phyloP scores from a whole-genome alignment of 2,329 filamentous ascomycete species.

The Eutypella sp. region DNA sequence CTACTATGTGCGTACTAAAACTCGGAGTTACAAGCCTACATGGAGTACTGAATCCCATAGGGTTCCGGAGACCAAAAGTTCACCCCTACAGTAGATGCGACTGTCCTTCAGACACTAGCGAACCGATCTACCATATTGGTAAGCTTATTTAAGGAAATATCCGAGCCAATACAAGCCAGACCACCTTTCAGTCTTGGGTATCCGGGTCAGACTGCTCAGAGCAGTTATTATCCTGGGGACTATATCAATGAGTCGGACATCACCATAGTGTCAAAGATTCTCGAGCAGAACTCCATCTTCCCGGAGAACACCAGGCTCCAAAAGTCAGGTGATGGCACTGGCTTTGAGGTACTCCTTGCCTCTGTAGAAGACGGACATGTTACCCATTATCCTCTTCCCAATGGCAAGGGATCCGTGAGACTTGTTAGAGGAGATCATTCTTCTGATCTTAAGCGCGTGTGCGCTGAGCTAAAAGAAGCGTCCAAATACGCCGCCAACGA shows the following conservation, averaged over 20 bases:
- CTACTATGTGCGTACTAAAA: conserved; percentile 40
- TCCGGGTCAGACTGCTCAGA: conserved; percentile 45
- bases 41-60: conserved; percentile 13
- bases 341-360: conserved; percentile 43
- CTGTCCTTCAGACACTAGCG: conserved; percentile 38
- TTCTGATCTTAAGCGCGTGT: conserved; percentile 45
- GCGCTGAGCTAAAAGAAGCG: conserved; percentile 41
- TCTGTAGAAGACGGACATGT: conserved; percentile 18
- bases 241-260: conserved; percentile 49
- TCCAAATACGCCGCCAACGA: conserved; percentile 46
- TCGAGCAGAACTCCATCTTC: conserved; percentile 45
- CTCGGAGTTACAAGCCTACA: neutral
- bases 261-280: conserved; percentile 42
- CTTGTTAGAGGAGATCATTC: conserved; percentile 50
- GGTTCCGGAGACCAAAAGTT: conserved; percentile 58
- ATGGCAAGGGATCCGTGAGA: conserved; percentile 34
- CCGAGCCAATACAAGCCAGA: conserved; percentile 41
- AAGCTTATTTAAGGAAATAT: conserved; percentile 36
- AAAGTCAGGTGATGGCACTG: conserved; percentile 27
- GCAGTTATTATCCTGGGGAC: conserved; percentile 51
- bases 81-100: conserved; percentile 41
- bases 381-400: conserved; percentile 4
- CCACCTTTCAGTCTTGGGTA: conserved; percentile 52
- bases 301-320: conserved; percentile 55
- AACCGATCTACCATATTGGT: conserved; percentile 33